Conservation (phyloP, 768 basidiomycete species). For the Russula compacta region DNA sequence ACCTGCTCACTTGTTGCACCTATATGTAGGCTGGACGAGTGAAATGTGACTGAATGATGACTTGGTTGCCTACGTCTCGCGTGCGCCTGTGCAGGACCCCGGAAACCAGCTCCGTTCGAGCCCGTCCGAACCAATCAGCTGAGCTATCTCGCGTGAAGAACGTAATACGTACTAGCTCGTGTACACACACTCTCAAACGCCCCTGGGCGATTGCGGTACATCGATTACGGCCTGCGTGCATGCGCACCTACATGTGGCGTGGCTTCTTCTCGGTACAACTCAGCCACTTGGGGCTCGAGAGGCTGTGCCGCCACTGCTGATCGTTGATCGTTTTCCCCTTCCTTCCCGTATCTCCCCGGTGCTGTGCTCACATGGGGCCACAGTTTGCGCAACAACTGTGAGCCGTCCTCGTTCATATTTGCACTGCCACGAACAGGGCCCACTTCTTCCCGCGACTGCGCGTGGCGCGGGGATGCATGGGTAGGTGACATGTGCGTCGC, state of each 20-base stretch:
- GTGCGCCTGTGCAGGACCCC: slow-evolving; percentile 6
- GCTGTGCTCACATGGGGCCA: slow-evolving; percentile 11
- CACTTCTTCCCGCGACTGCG: not conserved
- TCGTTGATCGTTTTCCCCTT: not conserved
- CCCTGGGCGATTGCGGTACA: slow-evolving; percentile 9
- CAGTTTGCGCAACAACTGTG: not conserved
- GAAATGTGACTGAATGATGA: not conserved
- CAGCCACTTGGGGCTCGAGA: not conserved
- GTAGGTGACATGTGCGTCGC: not conserved
- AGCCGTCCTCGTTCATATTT: not conserved
- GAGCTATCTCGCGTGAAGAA: slow-evolving; percentile 1
- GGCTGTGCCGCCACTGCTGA: slow-evolving; percentile 13
- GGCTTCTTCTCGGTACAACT: not conserved
- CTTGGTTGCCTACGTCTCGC: not conserved
- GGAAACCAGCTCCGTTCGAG: slow-evolving; percentile 6
- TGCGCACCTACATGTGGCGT: not conserved
- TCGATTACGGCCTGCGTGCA: slow-evolving; percentile 6
- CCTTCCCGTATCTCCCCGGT: not conserved
- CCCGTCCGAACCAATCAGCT: slow-evolving; percentile 16
- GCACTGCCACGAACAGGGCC: slow-evolving; percentile 10
- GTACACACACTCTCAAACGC: not conserved
- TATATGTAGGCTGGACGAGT: not conserved
- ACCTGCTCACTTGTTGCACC: not conserved
- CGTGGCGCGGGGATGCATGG: not conserved
- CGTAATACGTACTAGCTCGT: slow-evolving; percentile 4